Evolutionary conservation across 2,329 filamentous ascomycete genomes (phyloP).

Genomic region (Coniosporium tulheliwenetii): DNA sequence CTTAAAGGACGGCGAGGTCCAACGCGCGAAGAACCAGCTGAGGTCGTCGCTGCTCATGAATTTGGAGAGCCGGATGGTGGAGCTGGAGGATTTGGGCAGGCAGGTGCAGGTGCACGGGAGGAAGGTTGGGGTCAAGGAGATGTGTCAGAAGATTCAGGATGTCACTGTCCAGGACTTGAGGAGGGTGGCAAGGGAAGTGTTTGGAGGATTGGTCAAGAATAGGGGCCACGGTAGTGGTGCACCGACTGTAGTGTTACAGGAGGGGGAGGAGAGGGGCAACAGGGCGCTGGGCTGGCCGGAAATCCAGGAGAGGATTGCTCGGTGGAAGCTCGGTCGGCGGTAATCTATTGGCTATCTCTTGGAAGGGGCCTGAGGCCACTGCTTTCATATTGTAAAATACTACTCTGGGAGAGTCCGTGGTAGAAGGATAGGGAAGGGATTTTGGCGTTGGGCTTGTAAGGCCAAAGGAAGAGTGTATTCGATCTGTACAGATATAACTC

Average conservation of each 20-base stretch:
- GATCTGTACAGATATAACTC: too few species aligned
- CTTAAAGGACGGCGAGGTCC: constrained; percentile 63
- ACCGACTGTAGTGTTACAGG: constrained; percentile 88
- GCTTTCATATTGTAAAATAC: too few species aligned
- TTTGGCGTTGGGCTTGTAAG: too few species aligned
- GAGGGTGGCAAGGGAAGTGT: constrained; percentile 62
- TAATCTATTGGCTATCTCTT: constrained; percentile 14
- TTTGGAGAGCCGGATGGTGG: constrained; percentile 90
- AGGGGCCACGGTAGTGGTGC: constrained; percentile 64
- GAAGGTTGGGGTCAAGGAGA: constrained; percentile 82
- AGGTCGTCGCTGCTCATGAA: constrained; percentile 89
- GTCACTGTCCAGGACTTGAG: constrained; percentile 69
- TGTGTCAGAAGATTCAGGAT: constrained; percentile 75
- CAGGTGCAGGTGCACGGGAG: constrained; percentile 94
- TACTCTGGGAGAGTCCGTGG: too few species aligned
- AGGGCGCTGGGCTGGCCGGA: constrained; percentile 69
- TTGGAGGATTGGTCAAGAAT: constrained; percentile 65
- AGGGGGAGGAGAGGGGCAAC: constrained; percentile 60
- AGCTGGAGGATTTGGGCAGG: constrained; percentile 85
- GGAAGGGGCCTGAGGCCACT: too few species aligned
- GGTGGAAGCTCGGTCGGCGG: constrained; percentile 63
- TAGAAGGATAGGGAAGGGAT: too few species aligned
- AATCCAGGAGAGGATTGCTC: constrained; percentile 72
- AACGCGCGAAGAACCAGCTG: constrained; percentile 92
- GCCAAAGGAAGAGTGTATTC: too few species aligned